Evolutionary conservation across 2,329 filamentous ascomycete species (phyloP).

Genomic region (Claviceps paspali): DNA sequence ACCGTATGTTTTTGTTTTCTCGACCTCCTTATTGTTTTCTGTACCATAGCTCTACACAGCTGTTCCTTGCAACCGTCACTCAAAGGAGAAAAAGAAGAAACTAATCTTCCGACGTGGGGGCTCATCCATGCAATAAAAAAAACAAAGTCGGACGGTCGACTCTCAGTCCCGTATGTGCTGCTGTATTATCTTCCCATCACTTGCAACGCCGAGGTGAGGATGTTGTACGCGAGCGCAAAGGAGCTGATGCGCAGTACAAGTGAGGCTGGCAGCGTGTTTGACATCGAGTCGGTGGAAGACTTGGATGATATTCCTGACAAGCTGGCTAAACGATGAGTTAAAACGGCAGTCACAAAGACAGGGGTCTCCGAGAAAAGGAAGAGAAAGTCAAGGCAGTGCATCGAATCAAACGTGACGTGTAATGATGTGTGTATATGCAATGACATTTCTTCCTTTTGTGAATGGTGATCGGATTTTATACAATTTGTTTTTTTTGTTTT

Average conservation of each 20-base stretch:
- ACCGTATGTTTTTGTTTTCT: neutral
- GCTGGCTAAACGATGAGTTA: constrained; percentile 21
- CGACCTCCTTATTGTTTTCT: neutral
- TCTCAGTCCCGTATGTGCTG: constrained; percentile 85
- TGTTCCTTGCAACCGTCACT: neutral
- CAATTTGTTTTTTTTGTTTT: too few species aligned
- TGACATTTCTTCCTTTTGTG: neutral
- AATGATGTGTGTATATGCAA: neutral
- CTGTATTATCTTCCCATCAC: constrained; percentile 90
- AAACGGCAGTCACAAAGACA: neutral
- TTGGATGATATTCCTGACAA: constrained; percentile 65
- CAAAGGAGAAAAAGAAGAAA: neutral
- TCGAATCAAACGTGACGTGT: neutral
- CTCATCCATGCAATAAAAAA: too few species aligned
- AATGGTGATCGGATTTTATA: neutral
- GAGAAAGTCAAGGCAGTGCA: neutral
- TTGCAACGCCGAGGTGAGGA: constrained; percentile 72
- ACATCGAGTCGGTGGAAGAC: constrained; percentile 69
- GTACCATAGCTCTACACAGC: too few species aligned
- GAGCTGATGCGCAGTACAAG: constrained; percentile 89
- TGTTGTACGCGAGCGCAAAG: constrained; percentile 93
- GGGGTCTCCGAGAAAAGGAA: too few species aligned
- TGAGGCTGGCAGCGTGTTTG: constrained; percentile 76
- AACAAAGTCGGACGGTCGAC: constrained; percentile 57
- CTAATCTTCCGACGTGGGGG: neutral